phyloP scores from a whole-genome alignment of 192 early-diverging fungal species.

The Backusella tarrabulga region DNA sequence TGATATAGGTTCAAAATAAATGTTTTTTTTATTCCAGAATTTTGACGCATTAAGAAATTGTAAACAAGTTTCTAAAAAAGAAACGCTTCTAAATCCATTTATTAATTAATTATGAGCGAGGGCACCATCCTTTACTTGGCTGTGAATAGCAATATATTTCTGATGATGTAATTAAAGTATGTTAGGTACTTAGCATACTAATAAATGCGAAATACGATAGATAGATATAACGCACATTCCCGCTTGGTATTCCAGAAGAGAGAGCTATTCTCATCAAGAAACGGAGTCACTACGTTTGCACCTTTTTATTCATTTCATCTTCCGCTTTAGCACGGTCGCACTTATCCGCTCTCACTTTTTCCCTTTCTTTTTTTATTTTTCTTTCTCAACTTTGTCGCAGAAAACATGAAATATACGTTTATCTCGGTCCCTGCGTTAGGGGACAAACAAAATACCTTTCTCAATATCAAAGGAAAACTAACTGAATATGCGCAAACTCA shows the following conservation, averaged over 20 bases:
- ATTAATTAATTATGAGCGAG: neutral
- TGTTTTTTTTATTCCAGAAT: neutral
- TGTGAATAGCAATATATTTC: neutral
- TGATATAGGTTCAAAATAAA: neutral
- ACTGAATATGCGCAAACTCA: conserved; percentile 79
- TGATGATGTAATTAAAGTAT: neutral
- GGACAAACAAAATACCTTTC: conserved; percentile 61
- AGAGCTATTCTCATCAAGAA: neutral
- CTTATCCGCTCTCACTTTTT: neutral
- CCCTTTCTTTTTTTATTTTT: conserved; percentile 6
- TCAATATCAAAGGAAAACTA: conserved; percentile 76
- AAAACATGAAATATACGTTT: conserved; percentile 56
- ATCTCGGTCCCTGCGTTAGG: conserved; percentile 88
- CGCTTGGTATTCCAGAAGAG: neutral
- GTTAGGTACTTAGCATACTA: neutral
- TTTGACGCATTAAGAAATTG: conserved; percentile 6
- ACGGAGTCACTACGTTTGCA: conserved; percentile 4
- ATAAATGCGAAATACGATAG: neutral
- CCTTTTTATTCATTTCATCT: neutral
- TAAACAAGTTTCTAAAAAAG: conserved; percentile 12
- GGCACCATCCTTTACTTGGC: neutral
- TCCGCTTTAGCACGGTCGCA: neutral
- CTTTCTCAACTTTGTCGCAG: neutral
- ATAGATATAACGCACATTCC: neutral
- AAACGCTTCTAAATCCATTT: neutral